Evolutionary conservation across 2,329 filamentous ascomycete species (phyloP), one percentile per base, ranked within the genome.

Genomic region (Diaporthe ilicicola): DNA sequence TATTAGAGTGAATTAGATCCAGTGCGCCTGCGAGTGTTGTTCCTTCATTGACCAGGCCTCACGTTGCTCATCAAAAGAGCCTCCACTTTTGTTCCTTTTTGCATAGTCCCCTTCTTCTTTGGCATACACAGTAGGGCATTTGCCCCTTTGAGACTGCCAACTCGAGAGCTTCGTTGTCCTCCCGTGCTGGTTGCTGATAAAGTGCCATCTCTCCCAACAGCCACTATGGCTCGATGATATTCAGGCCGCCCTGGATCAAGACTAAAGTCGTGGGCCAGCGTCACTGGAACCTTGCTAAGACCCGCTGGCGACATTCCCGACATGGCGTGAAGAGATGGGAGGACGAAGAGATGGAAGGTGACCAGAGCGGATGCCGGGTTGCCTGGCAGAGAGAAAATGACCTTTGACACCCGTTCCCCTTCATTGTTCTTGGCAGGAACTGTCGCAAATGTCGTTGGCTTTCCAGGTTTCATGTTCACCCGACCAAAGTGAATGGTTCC

Each of bases 391-490:
- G 94, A 93, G 82, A 99, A 99, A 74, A 99, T 89, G 70, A 92
- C 87, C 78, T 93, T 94, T 1, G 83, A 84, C 29, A 89, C 81
- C 55, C 90, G 87, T 50, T 88, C 84, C 24, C 90, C 89, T 1
- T 77, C 78, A 73, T 88, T 87, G 71, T 89, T 84, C 80, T 91
- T 91, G 48, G 88, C 84, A 1, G 93, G 91, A 0, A 98, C 88
- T 0, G 94, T 98, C 2, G 96, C 96, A 80, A 99, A 99, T 0
- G 96, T 99, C 0, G 95, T 98, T 2, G 96, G 96, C 82, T 98
- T 99, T 5, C 96, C 96, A 0, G 96, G 96, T 84, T 99, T 99
- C 96, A 99, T 98, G 68, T 92, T 89, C 3, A 99, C 96, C 3
- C 96, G 92, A 29, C 96, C 96, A 76, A 99, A 99, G 81, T 98